Percentiles rank a stretch among this genome's conserved stretches.
These are phyloP conservation scores for Cnidoscolus chayamansa DNA, from an alignment of 441 rosid genomes.

Conservation along the genomic window DNA sequence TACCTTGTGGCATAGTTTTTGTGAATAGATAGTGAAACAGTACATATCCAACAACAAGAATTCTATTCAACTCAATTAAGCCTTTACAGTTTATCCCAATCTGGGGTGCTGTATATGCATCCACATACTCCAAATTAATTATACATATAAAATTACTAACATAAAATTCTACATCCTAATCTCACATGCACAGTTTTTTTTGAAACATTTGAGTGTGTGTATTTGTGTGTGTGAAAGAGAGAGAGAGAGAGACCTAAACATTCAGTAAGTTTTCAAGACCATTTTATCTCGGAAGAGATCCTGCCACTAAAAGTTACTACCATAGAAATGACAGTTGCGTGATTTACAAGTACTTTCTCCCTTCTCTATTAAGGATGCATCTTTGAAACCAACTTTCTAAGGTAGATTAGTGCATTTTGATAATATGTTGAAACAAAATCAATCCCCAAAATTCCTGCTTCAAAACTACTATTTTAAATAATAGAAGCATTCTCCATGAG, in stretches of 20 bases:
- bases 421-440: not conserved
- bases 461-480: not conserved
- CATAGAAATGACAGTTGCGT: not conserved
- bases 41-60: not conserved
- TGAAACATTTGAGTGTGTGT: no score
- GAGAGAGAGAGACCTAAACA: not conserved
- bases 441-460: not conserved
- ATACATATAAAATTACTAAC: not conserved
- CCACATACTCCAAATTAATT: not conserved
- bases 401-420: not conserved
- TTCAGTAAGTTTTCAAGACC: not conserved
- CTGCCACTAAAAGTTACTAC: not conserved
- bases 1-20: not conserved
- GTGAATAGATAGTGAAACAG: not conserved
- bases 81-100: not conserved
- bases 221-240: not conserved
- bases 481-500: not conserved
- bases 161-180: not conserved
- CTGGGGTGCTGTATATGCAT: not conserved
- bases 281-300: not conserved
- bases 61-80: not conserved
- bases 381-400: not conserved
- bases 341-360: not conserved
- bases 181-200: not conserved
- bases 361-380: not conserved